phyloP scores from a whole-genome alignment of 192 early-diverging fungal genomes.

The Spinellus fusiger region DNA sequence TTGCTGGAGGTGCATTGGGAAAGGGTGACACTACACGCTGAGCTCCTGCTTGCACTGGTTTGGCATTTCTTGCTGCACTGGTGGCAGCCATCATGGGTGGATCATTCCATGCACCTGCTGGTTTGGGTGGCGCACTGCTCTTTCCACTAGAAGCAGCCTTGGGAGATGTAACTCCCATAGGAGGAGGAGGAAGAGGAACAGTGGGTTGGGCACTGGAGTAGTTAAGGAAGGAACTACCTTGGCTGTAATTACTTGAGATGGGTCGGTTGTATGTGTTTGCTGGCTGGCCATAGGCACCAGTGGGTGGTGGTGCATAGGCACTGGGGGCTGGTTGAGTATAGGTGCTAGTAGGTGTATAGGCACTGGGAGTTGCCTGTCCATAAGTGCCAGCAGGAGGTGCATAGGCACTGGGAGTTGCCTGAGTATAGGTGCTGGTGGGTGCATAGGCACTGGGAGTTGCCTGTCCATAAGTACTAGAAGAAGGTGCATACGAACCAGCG shows the following conservation, averaged over 20 bases:
- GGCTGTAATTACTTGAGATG: neutral
- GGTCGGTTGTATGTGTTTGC: neutral
- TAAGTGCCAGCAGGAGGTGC: constrained; percentile 3
- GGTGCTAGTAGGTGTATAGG: constrained; percentile 22
- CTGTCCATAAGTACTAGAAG: neutral
- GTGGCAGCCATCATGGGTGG: constrained; percentile 35
- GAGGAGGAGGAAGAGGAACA: constrained; percentile 16
- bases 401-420: constrained; percentile 17
- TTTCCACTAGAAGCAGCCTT: neutral
- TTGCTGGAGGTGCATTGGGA: constrained; percentile 24
- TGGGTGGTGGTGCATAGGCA: constrained; percentile 19
- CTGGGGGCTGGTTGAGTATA: neutral
- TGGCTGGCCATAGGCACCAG: constrained; percentile 1
- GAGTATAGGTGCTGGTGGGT: constrained; percentile 9
- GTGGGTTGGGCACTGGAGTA: neutral
- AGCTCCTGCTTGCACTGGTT: neutral
- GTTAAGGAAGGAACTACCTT: neutral
- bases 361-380: constrained; percentile 1
- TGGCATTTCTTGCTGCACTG: constrained; percentile 19
- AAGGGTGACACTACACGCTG: constrained; percentile 35
- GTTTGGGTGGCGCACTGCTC: constrained; percentile 30
- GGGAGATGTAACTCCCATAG: neutral
- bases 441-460: constrained; percentile 15
- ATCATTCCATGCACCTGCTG: constrained; percentile 52
- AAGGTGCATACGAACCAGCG: neutral